These are phyloP conservation scores for Amaranthus tricolor DNA, from an alignment of 179 eudicot genomes.

Conservation along the genomic window DNA sequence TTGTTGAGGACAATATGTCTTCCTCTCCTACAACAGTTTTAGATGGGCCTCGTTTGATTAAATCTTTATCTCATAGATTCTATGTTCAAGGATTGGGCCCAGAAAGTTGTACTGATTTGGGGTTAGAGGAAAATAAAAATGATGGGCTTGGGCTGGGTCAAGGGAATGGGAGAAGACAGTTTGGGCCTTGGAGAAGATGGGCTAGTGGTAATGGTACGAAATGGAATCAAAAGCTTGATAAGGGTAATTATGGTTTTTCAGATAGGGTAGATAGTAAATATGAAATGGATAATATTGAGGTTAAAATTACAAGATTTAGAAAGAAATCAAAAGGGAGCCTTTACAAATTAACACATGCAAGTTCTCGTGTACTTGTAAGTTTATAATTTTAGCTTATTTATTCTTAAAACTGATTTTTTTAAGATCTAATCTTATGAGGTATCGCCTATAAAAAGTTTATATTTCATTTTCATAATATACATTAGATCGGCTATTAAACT, in stretches of 20 bases:
- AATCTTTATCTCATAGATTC: slow-evolving; percentile 27
- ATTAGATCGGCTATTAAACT: too few species aligned
- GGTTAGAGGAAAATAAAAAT: neutral
- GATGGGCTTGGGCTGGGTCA: slow-evolving; percentile 12
- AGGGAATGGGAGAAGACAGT: neutral
- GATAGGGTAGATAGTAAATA: neutral
- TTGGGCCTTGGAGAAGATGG: slow-evolving; percentile 29
- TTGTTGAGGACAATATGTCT: slow-evolving; percentile 21
- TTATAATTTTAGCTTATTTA: neutral
- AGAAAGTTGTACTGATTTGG: slow-evolving; percentile 8
- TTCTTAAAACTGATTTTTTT: neutral
- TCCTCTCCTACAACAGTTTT: slow-evolving; percentile 31
- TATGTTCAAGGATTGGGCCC: slow-evolving; percentile 17
- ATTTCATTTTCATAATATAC: too few species aligned
- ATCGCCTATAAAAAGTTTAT: too few species aligned
- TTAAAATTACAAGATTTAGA: slow-evolving; percentile 26
- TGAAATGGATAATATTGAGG: slow-evolving; percentile 22
- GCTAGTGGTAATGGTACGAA: slow-evolving; percentile 15
- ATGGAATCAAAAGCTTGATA: slow-evolving; percentile 14
- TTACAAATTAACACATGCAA: slow-evolving; percentile 17
- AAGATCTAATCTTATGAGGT: neutral
- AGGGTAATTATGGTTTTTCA: neutral
- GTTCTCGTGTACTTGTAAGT: slow-evolving; percentile 35
- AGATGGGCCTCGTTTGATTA: slow-evolving; percentile 28
- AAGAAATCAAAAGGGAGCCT: slow-evolving; percentile 28